phyloP scores from a whole-genome alignment of 2,329 filamentous ascomycete species.

The Claviceps humidiphila region DNA sequence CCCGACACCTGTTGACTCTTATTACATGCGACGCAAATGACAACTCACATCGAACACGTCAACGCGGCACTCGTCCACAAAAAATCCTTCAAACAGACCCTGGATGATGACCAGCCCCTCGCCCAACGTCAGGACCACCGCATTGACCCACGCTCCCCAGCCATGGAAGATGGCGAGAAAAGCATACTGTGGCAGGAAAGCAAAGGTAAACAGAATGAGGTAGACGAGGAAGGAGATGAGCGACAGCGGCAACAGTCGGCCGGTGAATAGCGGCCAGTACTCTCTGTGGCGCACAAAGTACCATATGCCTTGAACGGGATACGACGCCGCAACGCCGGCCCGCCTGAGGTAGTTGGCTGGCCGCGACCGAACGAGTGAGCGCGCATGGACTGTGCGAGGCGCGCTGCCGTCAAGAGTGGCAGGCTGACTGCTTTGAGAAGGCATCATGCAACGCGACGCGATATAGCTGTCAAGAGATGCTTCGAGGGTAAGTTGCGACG shows the following conservation, averaged over 20 bases:
- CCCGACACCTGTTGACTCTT: not conserved
- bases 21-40: not conserved
- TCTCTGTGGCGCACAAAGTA: conserved; percentile 69
- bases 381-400: conserved; percentile 4
- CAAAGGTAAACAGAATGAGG: conserved; percentile 72
- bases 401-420: conserved; percentile 6
- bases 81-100: conserved; percentile 64
- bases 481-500: not conserved
- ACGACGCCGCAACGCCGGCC: conserved; percentile 34
- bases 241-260: conserved; percentile 66
- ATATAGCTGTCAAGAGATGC: not conserved
- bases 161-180: conserved; percentile 86
- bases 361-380: conserved; percentile 11
- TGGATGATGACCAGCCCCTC: conserved; percentile 60
- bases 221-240: conserved; percentile 76
- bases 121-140: conserved; percentile 74
- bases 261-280: conserved; percentile 68
- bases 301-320: conserved; percentile 59
- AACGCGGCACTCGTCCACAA: conserved; percentile 66
- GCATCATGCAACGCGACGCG: conserved; percentile 1
- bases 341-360: conserved; percentile 29
- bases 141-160: conserved; percentile 78
- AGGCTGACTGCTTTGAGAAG: conserved; percentile 1
- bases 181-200: conserved; percentile 79
- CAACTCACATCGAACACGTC: conserved; percentile 67